These are phyloP conservation scores for Pestalotiopsis sp. DNA, from an alignment of 2,329 filamentous ascomycete genomes.

Conservation along the genomic window DNA sequence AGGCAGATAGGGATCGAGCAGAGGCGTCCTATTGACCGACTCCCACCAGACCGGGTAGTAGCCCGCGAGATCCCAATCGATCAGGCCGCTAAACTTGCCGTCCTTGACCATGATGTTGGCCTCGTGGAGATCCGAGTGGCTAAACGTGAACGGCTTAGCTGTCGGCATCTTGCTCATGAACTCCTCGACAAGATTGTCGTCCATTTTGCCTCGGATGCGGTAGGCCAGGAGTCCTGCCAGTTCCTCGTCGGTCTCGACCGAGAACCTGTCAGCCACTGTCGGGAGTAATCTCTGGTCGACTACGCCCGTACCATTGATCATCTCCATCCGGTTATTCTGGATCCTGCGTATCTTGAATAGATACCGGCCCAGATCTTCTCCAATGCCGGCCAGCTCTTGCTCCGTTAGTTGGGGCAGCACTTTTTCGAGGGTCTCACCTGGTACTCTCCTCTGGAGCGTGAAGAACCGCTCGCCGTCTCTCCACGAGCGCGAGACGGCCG, in stretches of 20 bases:
- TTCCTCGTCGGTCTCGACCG: background rate
- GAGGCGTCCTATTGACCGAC: slow-evolving; percentile 14
- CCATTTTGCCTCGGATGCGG: background rate
- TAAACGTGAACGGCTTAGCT: slow-evolving; percentile 16
- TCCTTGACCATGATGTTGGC: slow-evolving; percentile 20
- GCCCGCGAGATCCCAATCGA: slow-evolving; percentile 17
- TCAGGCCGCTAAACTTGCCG: slow-evolving; percentile 17
- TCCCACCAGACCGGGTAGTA: slow-evolving; percentile 21
- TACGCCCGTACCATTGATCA: slow-evolving; percentile 13
- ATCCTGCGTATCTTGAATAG: slow-evolving; percentile 7
- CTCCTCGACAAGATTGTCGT: background rate
- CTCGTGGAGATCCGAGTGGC: slow-evolving; percentile 16
- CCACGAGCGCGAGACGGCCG: slow-evolving; percentile 7
- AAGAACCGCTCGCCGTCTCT: slow-evolving; percentile 13
- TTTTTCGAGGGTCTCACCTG: slow-evolving; percentile 14
- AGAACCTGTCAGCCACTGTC: slow-evolving; percentile 1
- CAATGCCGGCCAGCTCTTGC: slow-evolving; percentile 9
- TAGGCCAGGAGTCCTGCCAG: background rate
- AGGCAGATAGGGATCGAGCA: slow-evolving; percentile 12
- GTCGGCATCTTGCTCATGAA: slow-evolving; percentile 20
- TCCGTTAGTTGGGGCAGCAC: background rate
- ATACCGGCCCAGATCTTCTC: background rate
- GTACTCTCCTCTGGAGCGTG: slow-evolving; percentile 12
- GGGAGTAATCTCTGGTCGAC: slow-evolving; percentile 16
- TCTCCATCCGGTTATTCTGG: slow-evolving; percentile 10